A percentile compares a stretch with the other conserved stretches of the same genome.
Conservation (phyloP, 2,329 filamentous ascomycete species). For the Penicillium sp. region DNA sequence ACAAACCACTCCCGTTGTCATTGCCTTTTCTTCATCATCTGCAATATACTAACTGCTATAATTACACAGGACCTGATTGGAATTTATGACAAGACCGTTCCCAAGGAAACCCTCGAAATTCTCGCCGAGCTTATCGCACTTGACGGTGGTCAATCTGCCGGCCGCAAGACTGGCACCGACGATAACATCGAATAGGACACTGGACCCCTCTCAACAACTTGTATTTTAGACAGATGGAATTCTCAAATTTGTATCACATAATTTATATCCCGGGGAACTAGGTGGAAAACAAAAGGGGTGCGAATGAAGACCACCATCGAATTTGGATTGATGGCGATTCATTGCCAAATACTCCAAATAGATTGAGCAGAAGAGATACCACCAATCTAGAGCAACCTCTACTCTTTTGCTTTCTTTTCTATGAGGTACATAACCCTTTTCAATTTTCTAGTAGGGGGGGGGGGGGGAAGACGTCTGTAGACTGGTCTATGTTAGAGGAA, state of each 20-base stretch:
- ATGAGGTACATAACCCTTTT: not conserved
- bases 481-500: not conserved
- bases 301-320: not conserved
- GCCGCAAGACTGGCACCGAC: constrained; percentile 23
- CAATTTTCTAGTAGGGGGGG: not conserved
- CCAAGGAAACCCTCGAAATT: constrained; percentile 94
- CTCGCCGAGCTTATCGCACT: constrained; percentile 97
- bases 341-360: not conserved
- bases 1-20: not conserved
- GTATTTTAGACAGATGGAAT: constrained; percentile 12
- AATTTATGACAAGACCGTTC: constrained; percentile 98
- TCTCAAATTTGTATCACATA: constrained; percentile 11
- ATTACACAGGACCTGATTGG: constrained; percentile 68
- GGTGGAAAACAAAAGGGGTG: not conserved
- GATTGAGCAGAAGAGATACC: not conserved
- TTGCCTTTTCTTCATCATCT: not conserved
- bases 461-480: not conserved
- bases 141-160: constrained; percentile 56
- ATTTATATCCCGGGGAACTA: constrained; percentile 4
- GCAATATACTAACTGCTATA: not conserved
- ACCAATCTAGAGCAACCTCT: not conserved
- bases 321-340: not conserved
- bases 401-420: not conserved
- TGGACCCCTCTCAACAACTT: constrained; percentile 1
- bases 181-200: constrained; percentile 39